phyloP scores from a whole-genome alignment of 1,284 basidiomycete species.

The Leucoagaricus sp. region DNA sequence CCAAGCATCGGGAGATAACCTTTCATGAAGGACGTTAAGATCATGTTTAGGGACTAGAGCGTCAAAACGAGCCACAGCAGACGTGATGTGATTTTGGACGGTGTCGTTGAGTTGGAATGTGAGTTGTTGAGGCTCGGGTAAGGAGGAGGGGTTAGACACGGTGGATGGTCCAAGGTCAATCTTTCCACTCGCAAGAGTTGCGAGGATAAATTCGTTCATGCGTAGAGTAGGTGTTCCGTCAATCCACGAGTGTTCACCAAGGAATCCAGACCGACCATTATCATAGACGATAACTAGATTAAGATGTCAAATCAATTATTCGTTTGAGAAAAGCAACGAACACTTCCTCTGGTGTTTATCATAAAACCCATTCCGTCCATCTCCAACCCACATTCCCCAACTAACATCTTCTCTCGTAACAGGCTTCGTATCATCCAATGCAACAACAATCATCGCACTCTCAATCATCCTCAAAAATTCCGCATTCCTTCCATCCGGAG shows the following conservation, averaged over 20 bases:
- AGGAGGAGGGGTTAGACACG: conserved; percentile 38
- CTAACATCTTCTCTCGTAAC: conserved; percentile 83
- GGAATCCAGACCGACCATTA: conserved; percentile 92
- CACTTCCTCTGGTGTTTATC: conserved; percentile 93
- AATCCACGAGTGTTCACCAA: conserved; percentile 91
- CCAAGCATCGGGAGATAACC: conserved; percentile 93
- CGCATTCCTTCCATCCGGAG: conserved; percentile 60
- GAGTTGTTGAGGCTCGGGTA: conserved; percentile 69
- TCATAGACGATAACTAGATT: conserved; percentile 85
- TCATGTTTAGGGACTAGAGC: conserved; percentile 81
- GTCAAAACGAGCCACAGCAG: conserved; percentile 71
- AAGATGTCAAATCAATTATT: conserved; percentile 4
- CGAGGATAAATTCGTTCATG: conserved; percentile 93
- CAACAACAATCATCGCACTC: conserved; percentile 86
- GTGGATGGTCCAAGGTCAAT: conserved; percentile 63
- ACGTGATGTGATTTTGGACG: conserved; percentile 54
- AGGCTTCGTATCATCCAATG: conserved; percentile 82
- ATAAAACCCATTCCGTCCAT: conserved; percentile 93
- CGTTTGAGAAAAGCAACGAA: neutral
- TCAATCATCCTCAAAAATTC: conserved; percentile 80
- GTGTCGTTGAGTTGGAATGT: conserved; percentile 70
- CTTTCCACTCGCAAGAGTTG: conserved; percentile 75
- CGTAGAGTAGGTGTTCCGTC: conserved; percentile 96
- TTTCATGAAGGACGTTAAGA: conserved; percentile 85
- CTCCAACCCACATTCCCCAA: conserved; percentile 89